Evolutionary conservation across 176 grass and related monocot species (phyloP).

Genomic region (Typha latifolia): DNA sequence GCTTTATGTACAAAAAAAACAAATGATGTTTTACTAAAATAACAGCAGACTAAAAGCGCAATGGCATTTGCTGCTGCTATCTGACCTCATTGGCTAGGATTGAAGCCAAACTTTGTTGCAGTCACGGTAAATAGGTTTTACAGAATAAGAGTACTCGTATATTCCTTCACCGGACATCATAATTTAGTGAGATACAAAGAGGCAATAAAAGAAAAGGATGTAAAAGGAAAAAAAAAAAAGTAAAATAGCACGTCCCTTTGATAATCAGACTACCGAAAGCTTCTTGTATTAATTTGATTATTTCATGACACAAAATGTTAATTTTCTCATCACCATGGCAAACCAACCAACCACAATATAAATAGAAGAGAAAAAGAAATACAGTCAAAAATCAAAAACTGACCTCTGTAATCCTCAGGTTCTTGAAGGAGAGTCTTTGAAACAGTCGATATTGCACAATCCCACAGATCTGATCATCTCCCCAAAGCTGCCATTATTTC

Average conservation of each 20-base stretch:
- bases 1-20: too few species aligned
- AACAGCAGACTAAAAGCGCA: too few species aligned
- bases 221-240: neutral
- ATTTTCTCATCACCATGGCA: constrained; percentile 2
- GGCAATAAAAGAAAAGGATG: neutral
- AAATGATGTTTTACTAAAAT: too few species aligned
- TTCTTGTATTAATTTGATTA: constrained; percentile 1
- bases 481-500: constrained; percentile 47
- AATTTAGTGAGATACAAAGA: too few species aligned
- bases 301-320: constrained; percentile 8
- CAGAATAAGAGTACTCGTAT: neutral
- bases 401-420: constrained; percentile 19
- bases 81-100: too few species aligned
- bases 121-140: too few species aligned
- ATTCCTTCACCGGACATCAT: neutral
- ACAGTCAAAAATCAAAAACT: constrained; percentile 13
- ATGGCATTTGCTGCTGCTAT: too few species aligned
- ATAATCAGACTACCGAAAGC: neutral
- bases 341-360: constrained; percentile 5
- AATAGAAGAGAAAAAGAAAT: constrained; percentile 10
- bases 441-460: constrained; percentile 76
- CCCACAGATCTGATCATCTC: constrained; percentile 80
- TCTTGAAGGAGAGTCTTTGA: constrained; percentile 53
- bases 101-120: too few species aligned
- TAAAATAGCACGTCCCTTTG: neutral